A percentile compares a stretch with the other conserved stretches of the same genome.
phyloP scores from a whole-genome alignment of 106 monocot genomes.

The Ottelia alismoides region DNA sequence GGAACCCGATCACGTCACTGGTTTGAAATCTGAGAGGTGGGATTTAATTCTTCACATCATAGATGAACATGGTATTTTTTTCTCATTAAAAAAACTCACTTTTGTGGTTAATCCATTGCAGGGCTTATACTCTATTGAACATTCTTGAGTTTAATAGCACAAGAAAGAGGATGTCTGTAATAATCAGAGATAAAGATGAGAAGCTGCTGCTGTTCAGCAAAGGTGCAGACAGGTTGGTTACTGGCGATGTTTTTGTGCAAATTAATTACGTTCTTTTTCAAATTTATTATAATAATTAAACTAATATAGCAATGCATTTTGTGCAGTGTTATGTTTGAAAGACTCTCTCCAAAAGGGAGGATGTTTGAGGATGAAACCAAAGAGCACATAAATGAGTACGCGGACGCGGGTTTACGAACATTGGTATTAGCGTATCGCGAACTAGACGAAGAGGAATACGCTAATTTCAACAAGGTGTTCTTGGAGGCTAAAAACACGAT shows the following conservation, averaged over 20 bases:
- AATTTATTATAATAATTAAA: too few relatives aligned
- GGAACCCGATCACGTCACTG: slow-evolving; percentile 43
- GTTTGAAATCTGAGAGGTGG: slow-evolving; percentile 7
- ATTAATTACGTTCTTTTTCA: too few relatives aligned
- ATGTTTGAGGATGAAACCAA: slow-evolving; percentile 25
- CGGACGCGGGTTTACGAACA: slow-evolving; percentile 46
- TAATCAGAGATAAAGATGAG: slow-evolving; percentile 11
- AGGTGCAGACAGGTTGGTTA: slow-evolving; percentile 17
- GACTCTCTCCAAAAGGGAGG: slow-evolving; percentile 33
- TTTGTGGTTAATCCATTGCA: slow-evolving; percentile 1
- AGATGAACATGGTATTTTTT: too few relatives aligned
- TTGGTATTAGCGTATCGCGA: slow-evolving; percentile 41
- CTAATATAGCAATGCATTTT: too few relatives aligned
- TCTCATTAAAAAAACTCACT: too few relatives aligned
- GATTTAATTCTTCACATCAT: too few relatives aligned
- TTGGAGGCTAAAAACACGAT: slow-evolving; percentile 37
- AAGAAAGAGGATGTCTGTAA: slow-evolving; percentile 20
- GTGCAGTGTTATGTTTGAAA: slow-evolving; percentile 58
- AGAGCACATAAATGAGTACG: slow-evolving; percentile 46
- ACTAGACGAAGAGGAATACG: slow-evolving; percentile 39
- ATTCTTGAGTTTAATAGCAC: slow-evolving; percentile 16
- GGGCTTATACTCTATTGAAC: slow-evolving; percentile 14
- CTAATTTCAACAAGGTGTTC: slow-evolving; percentile 30
- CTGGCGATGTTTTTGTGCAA: too few relatives aligned
- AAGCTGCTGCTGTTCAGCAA: slow-evolving; percentile 12